Conservation (phyloP, 805 yeast species). For the Lipomyces oligophaga region DNA sequence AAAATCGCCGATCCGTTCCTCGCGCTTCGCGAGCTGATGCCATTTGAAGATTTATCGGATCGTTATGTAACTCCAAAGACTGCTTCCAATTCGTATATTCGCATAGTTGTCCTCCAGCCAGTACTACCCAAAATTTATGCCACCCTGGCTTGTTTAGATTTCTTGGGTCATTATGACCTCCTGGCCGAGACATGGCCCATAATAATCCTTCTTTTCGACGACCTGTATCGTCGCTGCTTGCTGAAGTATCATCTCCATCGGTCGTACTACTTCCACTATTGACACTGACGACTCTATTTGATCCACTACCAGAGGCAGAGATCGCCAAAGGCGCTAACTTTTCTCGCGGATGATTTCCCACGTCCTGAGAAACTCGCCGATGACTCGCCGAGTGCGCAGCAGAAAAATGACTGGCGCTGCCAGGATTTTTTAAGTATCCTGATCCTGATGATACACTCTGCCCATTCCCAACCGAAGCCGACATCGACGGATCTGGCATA, state of each 20-base stretch:
- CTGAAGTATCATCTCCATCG: conserved; percentile 6
- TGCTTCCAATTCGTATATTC: conserved; percentile 81
- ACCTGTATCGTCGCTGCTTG: too few relatives aligned
- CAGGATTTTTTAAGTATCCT: not conserved
- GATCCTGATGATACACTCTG: not conserved
- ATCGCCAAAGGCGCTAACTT: not conserved
- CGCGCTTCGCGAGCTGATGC: conserved; percentile 54
- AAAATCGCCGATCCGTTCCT: conserved; percentile 45
- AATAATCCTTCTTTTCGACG: conserved; percentile 42
- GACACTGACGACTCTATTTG: not conserved
- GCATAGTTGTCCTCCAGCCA: conserved; percentile 60
- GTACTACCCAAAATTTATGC: conserved; percentile 86
- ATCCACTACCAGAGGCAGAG: not conserved
- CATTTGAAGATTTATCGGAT: conserved; percentile 67
- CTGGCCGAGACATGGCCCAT: conserved; percentile 45
- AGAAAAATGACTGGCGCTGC: not conserved
- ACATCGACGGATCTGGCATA: conserved; percentile 24
- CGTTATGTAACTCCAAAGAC: conserved; percentile 56
- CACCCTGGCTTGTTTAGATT: conserved; percentile 47
- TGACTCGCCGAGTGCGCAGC: not conserved
- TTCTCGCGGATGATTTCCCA: not conserved
- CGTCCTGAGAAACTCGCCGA: not conserved
- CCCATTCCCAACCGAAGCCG: not conserved
- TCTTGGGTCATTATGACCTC: conserved; percentile 36
- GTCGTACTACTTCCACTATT: not conserved